Base-by-base conservation (phyloP, 768 basidiomycete species). In the Suillus paluster region DNA sequence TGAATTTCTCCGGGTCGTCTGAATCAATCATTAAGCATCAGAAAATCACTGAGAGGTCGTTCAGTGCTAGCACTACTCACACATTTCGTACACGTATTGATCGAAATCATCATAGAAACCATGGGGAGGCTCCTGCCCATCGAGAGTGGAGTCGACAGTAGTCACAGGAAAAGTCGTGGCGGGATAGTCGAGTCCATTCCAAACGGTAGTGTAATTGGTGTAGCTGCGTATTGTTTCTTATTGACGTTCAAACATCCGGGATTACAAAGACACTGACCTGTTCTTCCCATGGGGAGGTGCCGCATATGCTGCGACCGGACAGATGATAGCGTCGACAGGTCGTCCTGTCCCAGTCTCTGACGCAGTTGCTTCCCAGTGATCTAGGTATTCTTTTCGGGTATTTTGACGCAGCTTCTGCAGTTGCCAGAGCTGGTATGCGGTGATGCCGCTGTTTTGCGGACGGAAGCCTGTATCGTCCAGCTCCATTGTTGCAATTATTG, bases 381-480 rank as follows among this genome's bases (percentile, higher is more conserved):
- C 81, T 34, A 85, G 74, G 63, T 83, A 78, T 33, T 76, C 74
- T 66, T 82, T 80, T 61, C 81, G 77, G 39, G 6, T 19, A 19
- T 41, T 17, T 39, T 15, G 12, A 15, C 38, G 38, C 14, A 39
- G 6, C 14, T 81, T 84, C 33, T 88, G 86, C 5, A 86, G 55
- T 64, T 87, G 82, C 88, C 88, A 91, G 23, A 87, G 77, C 46
- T 84, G 75, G 67, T 82, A 87, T 0, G 87, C 84, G 1, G 80
- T 78, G 19, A 80, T 65, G 14, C 69, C 66, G 23, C 36, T 25
- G 3, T 30, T 30, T 6, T 30, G 30, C 30, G 30, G 30, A 30
- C 30, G 30, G 30, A 30, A 30, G 30, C 30, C 30, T 30, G 66
- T 63, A 6, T 63, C 65, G 36, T 72, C 44, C 33, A 66, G 57